Conservation (phyloP, 257 asterid genomes). For the Solanum virginianum region DNA sequence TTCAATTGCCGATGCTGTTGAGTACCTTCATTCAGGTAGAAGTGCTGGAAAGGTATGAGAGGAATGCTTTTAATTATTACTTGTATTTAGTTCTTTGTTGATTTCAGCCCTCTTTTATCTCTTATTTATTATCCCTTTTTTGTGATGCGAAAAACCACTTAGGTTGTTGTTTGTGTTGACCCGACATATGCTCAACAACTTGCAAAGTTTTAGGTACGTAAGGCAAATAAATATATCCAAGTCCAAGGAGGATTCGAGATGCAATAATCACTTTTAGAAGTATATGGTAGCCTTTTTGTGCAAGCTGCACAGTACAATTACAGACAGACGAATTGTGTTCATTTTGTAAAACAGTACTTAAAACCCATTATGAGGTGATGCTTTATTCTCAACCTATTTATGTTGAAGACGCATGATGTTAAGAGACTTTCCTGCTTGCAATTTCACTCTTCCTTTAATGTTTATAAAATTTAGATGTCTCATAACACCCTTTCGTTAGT, state of each 20-base stretch:
- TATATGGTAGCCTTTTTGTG: background rate
- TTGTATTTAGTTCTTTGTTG: too few species aligned
- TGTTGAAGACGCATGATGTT: background rate
- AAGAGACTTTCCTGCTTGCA: background rate
- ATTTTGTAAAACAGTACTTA: background rate
- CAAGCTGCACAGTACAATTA: background rate
- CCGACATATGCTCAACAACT: conserved; percentile 37
- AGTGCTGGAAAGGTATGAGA: conserved; percentile 86
- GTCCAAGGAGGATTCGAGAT: background rate
- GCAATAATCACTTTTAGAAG: background rate
- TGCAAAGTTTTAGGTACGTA: conserved; percentile 23
- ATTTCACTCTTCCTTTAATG: background rate
- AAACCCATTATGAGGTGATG: background rate
- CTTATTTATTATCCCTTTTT: too few species aligned
- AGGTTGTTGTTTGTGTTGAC: conserved; percentile 86
- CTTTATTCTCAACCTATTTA: background rate
- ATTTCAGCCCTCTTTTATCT: background rate
- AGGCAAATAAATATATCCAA: background rate
- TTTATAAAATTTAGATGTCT: background rate
- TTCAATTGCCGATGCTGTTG: conserved; percentile 86
- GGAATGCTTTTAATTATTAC: background rate
- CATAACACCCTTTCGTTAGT: background rate
- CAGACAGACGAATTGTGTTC: background rate
- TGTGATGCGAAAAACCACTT: conserved; percentile 1
- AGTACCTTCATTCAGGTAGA: conserved; percentile 83